phyloP scores from a whole-genome alignment of 768 basidiomycete species.

The Boletales sp. region DNA sequence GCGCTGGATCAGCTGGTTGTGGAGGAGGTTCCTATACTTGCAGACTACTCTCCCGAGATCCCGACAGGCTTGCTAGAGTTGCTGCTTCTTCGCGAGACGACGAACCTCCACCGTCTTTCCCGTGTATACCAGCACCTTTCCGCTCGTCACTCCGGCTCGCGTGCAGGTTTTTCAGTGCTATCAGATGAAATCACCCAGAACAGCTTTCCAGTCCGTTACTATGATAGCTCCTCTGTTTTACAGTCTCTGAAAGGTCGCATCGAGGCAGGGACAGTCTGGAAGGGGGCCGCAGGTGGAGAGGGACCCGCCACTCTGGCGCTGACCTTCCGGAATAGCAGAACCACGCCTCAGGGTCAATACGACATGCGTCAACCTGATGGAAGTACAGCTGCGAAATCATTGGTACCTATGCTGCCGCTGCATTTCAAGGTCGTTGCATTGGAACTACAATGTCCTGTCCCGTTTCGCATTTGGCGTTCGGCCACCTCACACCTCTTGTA shows the following conservation, averaged over 20 bases:
- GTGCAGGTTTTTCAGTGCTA: constrained; percentile 29
- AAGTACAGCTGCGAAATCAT: no score
- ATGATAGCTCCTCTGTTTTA: constrained; percentile 16
- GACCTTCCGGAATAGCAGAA: background rate
- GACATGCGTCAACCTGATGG: no score
- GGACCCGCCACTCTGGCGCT: background rate
- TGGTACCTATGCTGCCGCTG: no score
- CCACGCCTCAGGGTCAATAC: background rate
- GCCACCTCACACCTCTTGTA: constrained; percentile 15
- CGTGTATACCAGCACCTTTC: constrained; percentile 28
- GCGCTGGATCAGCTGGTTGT: constrained; percentile 23
- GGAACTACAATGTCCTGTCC: constrained; percentile 34
- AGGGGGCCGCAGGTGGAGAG: background rate
- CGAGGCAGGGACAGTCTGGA: constrained; percentile 7
- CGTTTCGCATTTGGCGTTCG: constrained; percentile 37
- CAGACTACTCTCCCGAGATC: constrained; percentile 27
- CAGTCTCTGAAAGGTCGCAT: constrained; percentile 25
- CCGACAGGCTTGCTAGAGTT: constrained; percentile 14
- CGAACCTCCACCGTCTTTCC: constrained; percentile 24
- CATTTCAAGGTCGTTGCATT: constrained; percentile 25
- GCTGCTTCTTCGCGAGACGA: constrained; percentile 26
- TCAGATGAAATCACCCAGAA: constrained; percentile 6
- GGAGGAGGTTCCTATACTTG: background rate
- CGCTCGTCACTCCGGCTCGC: constrained; percentile 20
- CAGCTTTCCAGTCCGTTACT: constrained; percentile 14